A percentile compares a stretch with the other conserved stretches of the same genome.
phyloP scores from a whole-genome alignment of 2,329 filamentous ascomycete genomes.

The Sporothrix pallida region DNA sequence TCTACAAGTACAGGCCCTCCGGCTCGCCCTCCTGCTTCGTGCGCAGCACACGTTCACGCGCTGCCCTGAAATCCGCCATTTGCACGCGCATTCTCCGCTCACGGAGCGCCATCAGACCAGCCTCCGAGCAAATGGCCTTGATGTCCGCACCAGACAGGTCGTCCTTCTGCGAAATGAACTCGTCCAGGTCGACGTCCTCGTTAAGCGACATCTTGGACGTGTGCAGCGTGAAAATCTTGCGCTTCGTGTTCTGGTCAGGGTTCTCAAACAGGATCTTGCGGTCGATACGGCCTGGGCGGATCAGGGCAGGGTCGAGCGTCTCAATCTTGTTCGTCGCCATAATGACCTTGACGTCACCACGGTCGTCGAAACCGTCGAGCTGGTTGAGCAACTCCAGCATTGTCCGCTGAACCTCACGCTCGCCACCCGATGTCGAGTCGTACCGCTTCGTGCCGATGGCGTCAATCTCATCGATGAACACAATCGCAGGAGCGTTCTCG shows the following conservation, averaged over 20 bases:
- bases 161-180: constrained; percentile 98
- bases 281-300: constrained; percentile 96
- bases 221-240: constrained; percentile 98
- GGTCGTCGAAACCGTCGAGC: constrained; percentile 97
- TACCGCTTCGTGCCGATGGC: constrained; percentile 99
- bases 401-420: constrained; percentile 95
- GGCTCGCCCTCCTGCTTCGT: constrained; percentile 99
- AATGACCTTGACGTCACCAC: constrained; percentile 98
- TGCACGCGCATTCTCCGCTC: constrained; percentile 98
- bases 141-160: constrained; percentile 97
- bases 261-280: constrained; percentile 86
- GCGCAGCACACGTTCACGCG: constrained; percentile 91
- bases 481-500: constrained; percentile 94
- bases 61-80: constrained; percentile 96
- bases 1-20: constrained; percentile 96
- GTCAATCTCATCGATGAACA: constrained; percentile 99
- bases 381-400: constrained; percentile 99
- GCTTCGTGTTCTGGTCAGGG: constrained; percentile 80
- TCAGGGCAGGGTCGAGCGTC: constrained; percentile 91
- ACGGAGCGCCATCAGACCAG: constrained; percentile 88
- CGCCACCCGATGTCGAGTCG: constrained; percentile 94
- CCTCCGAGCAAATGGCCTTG: constrained; percentile 98
- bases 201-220: constrained; percentile 98
- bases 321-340: constrained; percentile 99
- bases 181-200: constrained; percentile 96